These are phyloP conservation scores for Zelopaecilomyces penicillatus DNA, from an alignment of 2,329 filamentous ascomycete species.

Conservation along the genomic window DNA sequence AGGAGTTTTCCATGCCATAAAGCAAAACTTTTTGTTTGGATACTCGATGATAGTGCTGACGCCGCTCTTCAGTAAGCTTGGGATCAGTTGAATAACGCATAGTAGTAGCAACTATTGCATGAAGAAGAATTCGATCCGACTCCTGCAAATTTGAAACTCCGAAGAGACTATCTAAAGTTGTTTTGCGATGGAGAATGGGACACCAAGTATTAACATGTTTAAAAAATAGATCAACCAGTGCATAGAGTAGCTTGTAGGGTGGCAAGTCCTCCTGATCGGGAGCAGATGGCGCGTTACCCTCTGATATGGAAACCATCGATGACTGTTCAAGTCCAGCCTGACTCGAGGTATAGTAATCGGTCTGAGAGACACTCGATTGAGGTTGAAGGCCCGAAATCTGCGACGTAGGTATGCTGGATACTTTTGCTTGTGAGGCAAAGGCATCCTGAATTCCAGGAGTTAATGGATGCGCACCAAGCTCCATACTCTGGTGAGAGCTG, in stretches of 20 bases:
- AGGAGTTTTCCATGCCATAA: constrained; percentile 83
- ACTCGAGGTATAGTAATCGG: constrained; percentile 38
- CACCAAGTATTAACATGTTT: constrained; percentile 79
- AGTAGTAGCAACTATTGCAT: constrained; percentile 83
- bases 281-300: constrained; percentile 22
- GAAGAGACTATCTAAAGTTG: constrained; percentile 75
- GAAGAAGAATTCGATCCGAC: constrained; percentile 71
- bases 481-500: background rate
- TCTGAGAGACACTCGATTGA: constrained; percentile 16
- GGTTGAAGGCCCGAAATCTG: constrained; percentile 27
- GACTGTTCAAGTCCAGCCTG: constrained; percentile 43
- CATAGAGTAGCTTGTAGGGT: constrained; percentile 65
- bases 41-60: constrained; percentile 66
- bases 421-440: constrained; percentile 36
- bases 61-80: constrained; percentile 63
- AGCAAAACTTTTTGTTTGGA: constrained; percentile 82
- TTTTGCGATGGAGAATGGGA: constrained; percentile 78
- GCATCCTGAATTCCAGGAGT: constrained; percentile 41
- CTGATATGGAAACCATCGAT: constrained; percentile 46
- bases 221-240: constrained; percentile 68
- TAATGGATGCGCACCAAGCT: constrained; percentile 18
- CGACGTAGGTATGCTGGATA: constrained; percentile 31
- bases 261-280: constrained; percentile 61
- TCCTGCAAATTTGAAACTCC: constrained; percentile 69
- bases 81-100: constrained; percentile 74